Percentiles rank a stretch among this genome's conserved stretches.
These are phyloP conservation scores for Coemansia reversa DNA, from an alignment of 192 early-diverging fungal species.

Conservation along the genomic window DNA sequence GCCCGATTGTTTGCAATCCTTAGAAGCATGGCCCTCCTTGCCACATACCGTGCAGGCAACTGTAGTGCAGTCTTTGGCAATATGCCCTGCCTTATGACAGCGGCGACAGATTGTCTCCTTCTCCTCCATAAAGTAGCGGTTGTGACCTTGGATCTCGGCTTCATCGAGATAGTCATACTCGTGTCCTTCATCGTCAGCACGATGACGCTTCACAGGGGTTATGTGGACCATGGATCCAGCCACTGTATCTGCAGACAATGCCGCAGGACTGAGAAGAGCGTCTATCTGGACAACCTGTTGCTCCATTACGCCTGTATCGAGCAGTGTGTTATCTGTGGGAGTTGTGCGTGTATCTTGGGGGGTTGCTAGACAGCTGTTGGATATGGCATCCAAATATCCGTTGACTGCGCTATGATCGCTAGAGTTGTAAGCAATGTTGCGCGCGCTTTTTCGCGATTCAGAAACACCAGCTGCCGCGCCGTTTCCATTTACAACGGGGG, in stretches of 20 bases:
- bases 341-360: slow-evolving; percentile 5
- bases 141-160: slow-evolving; percentile 49
- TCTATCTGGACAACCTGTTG: slow-evolving; percentile 37
- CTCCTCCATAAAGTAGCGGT: slow-evolving; percentile 54
- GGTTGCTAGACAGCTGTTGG: slow-evolving; percentile 19
- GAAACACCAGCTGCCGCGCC: too few species aligned
- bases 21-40: slow-evolving; percentile 32
- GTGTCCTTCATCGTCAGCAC: slow-evolving; percentile 12
- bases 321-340: not conserved
- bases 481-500: too few species aligned
- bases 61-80: slow-evolving; percentile 43
- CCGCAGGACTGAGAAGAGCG: slow-evolving; percentile 17
- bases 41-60: slow-evolving; percentile 41
- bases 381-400: slow-evolving; percentile 31
- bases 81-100: slow-evolving; percentile 40
- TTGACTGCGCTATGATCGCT: slow-evolving; percentile 31
- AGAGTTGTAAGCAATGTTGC: slow-evolving; percentile 26
- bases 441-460: not conserved
- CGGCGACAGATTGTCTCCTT: slow-evolving; percentile 40
- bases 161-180: slow-evolving; percentile 53
- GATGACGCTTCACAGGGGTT: slow-evolving; percentile 3
- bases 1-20: slow-evolving; percentile 42
- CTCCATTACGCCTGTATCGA: slow-evolving; percentile 12
- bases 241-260: not conserved
- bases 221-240: slow-evolving; percentile 10